Evolutionary conservation across 345 rosid species (phyloP), one percentile per base, ranked within the genome.

Genomic region (Balakata baccata): DNA sequence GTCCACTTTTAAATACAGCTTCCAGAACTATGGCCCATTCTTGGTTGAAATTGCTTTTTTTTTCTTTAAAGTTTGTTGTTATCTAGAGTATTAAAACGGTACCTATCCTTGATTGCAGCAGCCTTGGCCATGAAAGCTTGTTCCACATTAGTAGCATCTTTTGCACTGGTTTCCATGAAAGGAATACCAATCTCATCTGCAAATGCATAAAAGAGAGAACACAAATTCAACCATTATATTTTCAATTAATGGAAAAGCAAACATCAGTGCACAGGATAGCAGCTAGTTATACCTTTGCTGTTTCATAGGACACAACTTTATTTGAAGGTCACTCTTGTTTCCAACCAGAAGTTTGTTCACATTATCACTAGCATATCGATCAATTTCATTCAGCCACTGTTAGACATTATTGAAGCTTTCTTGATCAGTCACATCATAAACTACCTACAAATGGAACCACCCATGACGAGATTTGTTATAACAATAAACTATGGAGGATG

Each of bases 41-140:
- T 54, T 38, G n/a, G 45, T 23, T 25, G n/a, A 38, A 39, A 54
- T 29, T 68, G 22, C 25, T 10, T 16, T n/a, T 43, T 39, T 70
- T 22, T 11, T 14, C 41, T 43, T 70, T 29, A 11, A 29, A 29
- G 59, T 11, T 51, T 20, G 18, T 34, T 69, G 13, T 71, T 18
- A 25, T 7, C 59, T 29, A 54, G 25, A 54, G 59, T 52, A 52
- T 3, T 18, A 16, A 4, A 52, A 12, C 57, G 16, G 57, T 22
- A 74, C 95, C 95, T 88, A 69, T 88, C 86, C 85, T 90, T 88
- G 78, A 90, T 90, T 69, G 88, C 72, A 73, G 92, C 77, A 25
- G 95, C 84, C 95, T 88, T 88, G 3, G 91, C 95, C 95, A 88
- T 87, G 84, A 90, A 90, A 72, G 92, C 90, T 68, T 87, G 86